Conservation (phyloP, 176 grass and related monocot genomes). For the Eleusine indica region DNA sequence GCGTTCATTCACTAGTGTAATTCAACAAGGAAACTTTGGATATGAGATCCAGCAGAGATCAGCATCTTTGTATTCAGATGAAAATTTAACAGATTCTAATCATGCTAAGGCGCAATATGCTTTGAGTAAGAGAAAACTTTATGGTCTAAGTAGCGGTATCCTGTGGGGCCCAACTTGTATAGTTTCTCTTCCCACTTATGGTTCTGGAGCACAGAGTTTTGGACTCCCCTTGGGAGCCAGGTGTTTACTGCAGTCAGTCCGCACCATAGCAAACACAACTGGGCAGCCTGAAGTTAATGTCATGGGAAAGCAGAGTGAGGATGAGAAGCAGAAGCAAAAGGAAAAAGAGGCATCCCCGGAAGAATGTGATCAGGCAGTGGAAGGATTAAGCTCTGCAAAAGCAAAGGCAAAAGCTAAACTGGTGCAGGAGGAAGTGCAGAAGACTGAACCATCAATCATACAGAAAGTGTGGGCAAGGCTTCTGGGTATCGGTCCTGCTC, state of each 20-base stretch:
- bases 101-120: conserved; percentile 24
- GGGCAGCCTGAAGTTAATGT: conserved; percentile 37
- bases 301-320: conserved; percentile 48
- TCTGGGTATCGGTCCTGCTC: conserved; percentile 78
- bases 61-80: conserved; percentile 23
- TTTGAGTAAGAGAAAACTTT: conserved; percentile 30
- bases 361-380: conserved; percentile 91
- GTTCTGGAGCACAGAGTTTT: conserved; percentile 39
- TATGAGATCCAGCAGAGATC: conserved; percentile 44
- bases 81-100: conserved; percentile 36
- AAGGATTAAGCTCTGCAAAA: conserved; percentile 86
- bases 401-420: conserved; percentile 82
- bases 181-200: conserved; percentile 39
- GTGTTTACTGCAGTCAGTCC: conserved; percentile 58
- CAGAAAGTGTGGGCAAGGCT: conserved; percentile 70
- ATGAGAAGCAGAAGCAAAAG: conserved; percentile 50
- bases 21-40: conserved; percentile 52
- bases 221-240: conserved; percentile 58
- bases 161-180: conserved; percentile 23
- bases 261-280: conserved; percentile 42
- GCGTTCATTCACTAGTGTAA: conserved; percentile 43
- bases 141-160: conserved; percentile 36
- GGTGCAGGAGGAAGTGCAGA: conserved; percentile 69
- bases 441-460: conserved; percentile 55
- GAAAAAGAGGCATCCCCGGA: conserved; percentile 82